Percentiles rank a stretch among this genome's conserved stretches.
phyloP scores from a whole-genome alignment of 805 yeast species.

The Yarrowia keelungensis region DNA sequence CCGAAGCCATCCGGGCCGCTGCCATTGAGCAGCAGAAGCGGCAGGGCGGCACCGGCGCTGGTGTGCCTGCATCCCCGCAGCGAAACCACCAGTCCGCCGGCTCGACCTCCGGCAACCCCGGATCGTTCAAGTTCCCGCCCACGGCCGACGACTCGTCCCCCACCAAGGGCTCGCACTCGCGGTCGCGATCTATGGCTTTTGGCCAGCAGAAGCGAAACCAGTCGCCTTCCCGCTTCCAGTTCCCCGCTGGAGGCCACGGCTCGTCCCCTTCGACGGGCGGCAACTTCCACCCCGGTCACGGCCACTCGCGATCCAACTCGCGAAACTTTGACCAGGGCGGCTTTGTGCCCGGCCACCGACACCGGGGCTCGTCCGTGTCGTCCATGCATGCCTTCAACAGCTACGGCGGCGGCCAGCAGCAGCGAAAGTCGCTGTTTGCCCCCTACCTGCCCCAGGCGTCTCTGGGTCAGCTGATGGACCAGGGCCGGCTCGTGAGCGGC shows the following conservation, averaged over 20 bases:
- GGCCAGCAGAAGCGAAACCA: slow-evolving; percentile 30
- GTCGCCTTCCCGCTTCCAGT: slow-evolving; percentile 62
- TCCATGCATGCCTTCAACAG: slow-evolving; percentile 50
- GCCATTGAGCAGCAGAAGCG: slow-evolving; percentile 82
- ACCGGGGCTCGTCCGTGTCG: slow-evolving; percentile 62
- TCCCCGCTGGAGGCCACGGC: slow-evolving; percentile 58
- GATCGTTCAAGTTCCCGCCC: slow-evolving; percentile 46
- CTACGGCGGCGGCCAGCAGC: slow-evolving; percentile 49
- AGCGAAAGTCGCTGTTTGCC: slow-evolving; percentile 77
- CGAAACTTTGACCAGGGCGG: slow-evolving; percentile 45
- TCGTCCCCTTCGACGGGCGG: slow-evolving; percentile 29
- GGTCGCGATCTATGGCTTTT: slow-evolving; percentile 14
- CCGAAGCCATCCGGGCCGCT: slow-evolving; percentile 96
- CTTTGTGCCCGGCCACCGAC: slow-evolving; percentile 81
- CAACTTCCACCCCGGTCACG: slow-evolving; percentile 47
- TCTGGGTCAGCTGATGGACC: slow-evolving; percentile 84
- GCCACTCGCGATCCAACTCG: slow-evolving; percentile 57
- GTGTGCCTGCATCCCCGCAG: slow-evolving; percentile 40
- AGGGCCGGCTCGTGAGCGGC: slow-evolving; percentile 92
- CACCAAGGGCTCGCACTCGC: slow-evolving; percentile 33
- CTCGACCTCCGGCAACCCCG: slow-evolving; percentile 21
- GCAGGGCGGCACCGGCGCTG: slow-evolving; percentile 37
- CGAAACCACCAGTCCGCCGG: slow-evolving; percentile 14
- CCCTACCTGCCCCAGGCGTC: slow-evolving; percentile 95
- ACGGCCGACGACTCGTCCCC: slow-evolving; percentile 40